Evolutionary conservation across 768 basidiomycete species (phyloP).

Genomic region (Cubamyces lactineus): DNA sequence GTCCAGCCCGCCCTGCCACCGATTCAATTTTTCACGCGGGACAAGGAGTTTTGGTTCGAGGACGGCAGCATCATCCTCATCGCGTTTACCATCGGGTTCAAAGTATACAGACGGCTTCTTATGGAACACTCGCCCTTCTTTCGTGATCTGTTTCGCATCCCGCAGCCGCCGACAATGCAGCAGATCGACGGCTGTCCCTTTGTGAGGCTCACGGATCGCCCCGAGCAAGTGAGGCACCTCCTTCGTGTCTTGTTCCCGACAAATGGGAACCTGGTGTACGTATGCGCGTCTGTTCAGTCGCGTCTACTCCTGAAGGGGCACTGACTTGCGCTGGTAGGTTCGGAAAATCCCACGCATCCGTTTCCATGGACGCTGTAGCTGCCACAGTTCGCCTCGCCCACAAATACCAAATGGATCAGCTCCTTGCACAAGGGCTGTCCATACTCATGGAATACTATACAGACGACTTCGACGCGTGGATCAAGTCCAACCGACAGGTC

Average conservation of each 20-base stretch:
- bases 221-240: not conserved
- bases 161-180: not conserved
- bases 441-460: conserved; percentile 16
- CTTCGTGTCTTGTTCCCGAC: not conserved
- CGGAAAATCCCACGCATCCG: not conserved
- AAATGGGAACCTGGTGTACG: conserved; percentile 1
- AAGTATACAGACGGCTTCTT: conserved; percentile 32
- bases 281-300: not conserved
- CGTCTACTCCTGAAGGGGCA: no score
- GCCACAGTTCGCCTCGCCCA: conserved; percentile 16
- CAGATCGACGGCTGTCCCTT: conserved; percentile 5
- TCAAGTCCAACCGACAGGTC: not conserved
- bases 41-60: conserved; percentile 33
- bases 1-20: no score
- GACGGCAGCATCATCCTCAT: conserved; percentile 35
- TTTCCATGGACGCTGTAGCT: not conserved
- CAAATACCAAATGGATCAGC: conserved; percentile 19
- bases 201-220: not conserved
- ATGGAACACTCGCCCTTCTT: conserved; percentile 32
- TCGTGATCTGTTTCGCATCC: conserved; percentile 14
- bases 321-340: not conserved
- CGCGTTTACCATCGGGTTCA: conserved; percentile 29
- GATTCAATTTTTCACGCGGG: not conserved
- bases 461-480: conserved; percentile 11
- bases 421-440: conserved; percentile 5